Percentiles rank a stretch among this genome's conserved stretches.
Evolutionary conservation across 805 yeast species (phyloP).

Genomic region (Cyberlindnera amylophila): DNA sequence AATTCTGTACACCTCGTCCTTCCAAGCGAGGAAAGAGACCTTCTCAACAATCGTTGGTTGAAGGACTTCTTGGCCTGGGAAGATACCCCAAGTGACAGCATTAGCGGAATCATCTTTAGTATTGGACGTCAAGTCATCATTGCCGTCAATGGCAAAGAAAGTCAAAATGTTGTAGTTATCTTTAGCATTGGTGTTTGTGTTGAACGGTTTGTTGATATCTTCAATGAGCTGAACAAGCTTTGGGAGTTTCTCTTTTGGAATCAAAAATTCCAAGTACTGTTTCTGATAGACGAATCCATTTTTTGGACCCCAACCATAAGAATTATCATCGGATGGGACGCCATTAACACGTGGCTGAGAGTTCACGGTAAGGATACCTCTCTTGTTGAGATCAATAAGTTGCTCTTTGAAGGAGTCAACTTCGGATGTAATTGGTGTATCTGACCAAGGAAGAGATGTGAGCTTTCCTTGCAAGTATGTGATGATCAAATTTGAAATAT

Average conservation of each 20-base stretch:
- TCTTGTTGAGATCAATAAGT: conserved; percentile 58
- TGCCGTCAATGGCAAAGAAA: conserved; percentile 68
- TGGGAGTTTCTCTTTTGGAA: conserved; percentile 49
- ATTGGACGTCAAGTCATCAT: conserved; percentile 60
- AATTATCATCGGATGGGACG: conserved; percentile 61
- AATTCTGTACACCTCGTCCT: conserved; percentile 87
- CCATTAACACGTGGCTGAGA: conserved; percentile 95
- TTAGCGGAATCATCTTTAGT: conserved; percentile 69
- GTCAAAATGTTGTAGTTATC: conserved; percentile 53
- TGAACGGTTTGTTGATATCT: conserved; percentile 36
- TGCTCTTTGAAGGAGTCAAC: conserved; percentile 56
- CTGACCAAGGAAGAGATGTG: conserved; percentile 89
- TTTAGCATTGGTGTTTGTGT: conserved; percentile 19
- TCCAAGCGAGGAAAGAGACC: conserved; percentile 93
- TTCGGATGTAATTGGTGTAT: conserved; percentile 80
- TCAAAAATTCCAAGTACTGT: conserved; percentile 83
- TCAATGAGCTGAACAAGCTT: conserved; percentile 43
- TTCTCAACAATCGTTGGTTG: conserved; percentile 96
- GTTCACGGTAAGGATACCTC: conserved; percentile 77
- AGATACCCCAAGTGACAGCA: conserved; percentile 98
- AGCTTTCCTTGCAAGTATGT: conserved; percentile 70
- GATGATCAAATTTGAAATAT: conserved; percentile 60
- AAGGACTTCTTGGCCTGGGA: conserved; percentile 90
- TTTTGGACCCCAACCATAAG: conserved; percentile 97
- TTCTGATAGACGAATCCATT: conserved; percentile 89